A percentile compares a stretch with the other conserved stretches of the same genome.
Conservation (phyloP, 345 rosid species). For the Lepidium aucheri region DNA sequence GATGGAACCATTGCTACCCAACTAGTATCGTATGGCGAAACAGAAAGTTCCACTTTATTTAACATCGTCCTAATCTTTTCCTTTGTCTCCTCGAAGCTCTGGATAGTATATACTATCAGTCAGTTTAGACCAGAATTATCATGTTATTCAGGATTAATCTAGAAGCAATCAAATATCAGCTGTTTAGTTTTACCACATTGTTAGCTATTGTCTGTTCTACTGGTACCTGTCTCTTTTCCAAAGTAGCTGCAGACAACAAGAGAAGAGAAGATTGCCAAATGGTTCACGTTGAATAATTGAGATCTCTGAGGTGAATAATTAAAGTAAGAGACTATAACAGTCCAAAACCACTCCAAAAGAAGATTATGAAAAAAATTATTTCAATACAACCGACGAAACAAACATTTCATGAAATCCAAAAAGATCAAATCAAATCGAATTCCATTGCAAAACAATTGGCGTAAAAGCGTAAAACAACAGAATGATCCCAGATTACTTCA, state of each 20-base stretch:
- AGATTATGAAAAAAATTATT: not conserved
- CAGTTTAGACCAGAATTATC: not conserved
- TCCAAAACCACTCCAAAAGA: not conserved
- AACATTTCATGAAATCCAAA: not conserved
- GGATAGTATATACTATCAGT: constrained; percentile 6
- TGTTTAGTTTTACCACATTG: constrained; percentile 31
- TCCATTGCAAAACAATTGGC: not conserved
- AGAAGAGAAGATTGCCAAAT: constrained; percentile 4
- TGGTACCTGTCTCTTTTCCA: constrained; percentile 19
- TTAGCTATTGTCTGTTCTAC: constrained; percentile 17
- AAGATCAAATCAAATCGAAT: not conserved
- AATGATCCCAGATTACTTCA: not conserved
- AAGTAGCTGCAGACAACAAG: constrained; percentile 29
- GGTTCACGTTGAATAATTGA: not conserved
- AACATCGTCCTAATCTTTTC: constrained; percentile 59
- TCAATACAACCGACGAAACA: not conserved
- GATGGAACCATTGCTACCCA: constrained; percentile 93
- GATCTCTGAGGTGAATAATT: not conserved
- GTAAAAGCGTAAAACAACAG: not conserved
- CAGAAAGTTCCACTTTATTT: constrained; percentile 47
- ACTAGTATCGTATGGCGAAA: constrained; percentile 82
- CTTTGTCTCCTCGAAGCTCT: constrained; percentile 39
- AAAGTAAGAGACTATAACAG: not conserved
- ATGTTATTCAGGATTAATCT: not conserved
- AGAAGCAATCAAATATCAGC: constrained; percentile 1